A percentile compares a stretch with the other conserved stretches of the same genome.
Evolutionary conservation across 495 filamentous ascomycete genomes (phyloP).

Genomic region (Lindgomyces ingoldianus): DNA sequence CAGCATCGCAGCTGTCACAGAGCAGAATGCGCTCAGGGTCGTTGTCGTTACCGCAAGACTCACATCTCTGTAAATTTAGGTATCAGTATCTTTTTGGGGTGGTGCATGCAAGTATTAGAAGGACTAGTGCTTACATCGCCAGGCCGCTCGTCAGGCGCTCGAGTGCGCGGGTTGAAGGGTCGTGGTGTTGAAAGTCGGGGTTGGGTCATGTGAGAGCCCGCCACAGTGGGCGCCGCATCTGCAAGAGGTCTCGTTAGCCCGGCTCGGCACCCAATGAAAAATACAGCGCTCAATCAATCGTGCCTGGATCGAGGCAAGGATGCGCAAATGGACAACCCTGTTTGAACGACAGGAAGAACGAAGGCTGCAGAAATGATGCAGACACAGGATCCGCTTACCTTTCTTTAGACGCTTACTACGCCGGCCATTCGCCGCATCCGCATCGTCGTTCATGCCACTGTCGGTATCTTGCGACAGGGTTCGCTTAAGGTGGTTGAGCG

Average conservation of each 20-base stretch:
- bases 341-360: conserved; percentile 30
- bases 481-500: conserved; percentile 69
- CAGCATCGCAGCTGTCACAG: conserved; percentile 92
- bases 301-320: conserved; percentile 31
- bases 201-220: conserved; percentile 94
- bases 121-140: conserved; percentile 66
- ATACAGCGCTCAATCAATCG: conserved; percentile 27
- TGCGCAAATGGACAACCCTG: conserved; percentile 31
- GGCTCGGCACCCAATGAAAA: conserved; percentile 25
- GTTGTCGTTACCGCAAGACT: conserved; percentile 83
- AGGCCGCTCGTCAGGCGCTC: conserved; percentile 58
- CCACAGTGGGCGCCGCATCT: conserved; percentile 87
- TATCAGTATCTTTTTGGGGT: not conserved
- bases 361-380: conserved; percentile 27
- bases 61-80: conserved; percentile 65
- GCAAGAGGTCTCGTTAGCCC: conserved; percentile 47
- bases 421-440: conserved; percentile 70
- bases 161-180: conserved; percentile 59
- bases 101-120: not conserved
- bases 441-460: conserved; percentile 60
- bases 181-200: conserved; percentile 79
- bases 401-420: conserved; percentile 93
- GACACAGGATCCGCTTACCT: conserved; percentile 56
- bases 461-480: conserved; percentile 77
- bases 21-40: conserved; percentile 67